Conservation (phyloP, 805 yeast species). For the Pichia californica region DNA sequence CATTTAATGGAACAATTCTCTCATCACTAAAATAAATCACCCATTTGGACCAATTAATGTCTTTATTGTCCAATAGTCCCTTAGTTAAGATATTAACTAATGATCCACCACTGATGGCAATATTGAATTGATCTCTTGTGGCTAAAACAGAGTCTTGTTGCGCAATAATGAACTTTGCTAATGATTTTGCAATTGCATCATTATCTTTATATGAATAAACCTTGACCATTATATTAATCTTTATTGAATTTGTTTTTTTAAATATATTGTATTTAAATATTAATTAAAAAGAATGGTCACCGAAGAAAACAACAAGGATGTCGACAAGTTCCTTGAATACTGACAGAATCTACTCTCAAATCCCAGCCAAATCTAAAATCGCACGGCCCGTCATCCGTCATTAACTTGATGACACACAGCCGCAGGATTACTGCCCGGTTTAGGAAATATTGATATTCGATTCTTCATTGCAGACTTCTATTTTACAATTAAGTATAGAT, state of each 20-base stretch:
- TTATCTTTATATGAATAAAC: slow-evolving; percentile 50
- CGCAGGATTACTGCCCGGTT: too few relatives aligned
- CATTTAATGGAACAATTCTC: slow-evolving; percentile 75
- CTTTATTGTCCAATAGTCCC: slow-evolving; percentile 57
- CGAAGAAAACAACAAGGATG: too few relatives aligned
- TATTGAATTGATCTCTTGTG: slow-evolving; percentile 42
- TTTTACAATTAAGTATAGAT: too few relatives aligned
- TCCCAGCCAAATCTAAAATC: too few relatives aligned
- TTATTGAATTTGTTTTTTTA: neutral
- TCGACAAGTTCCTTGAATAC: too few relatives aligned
- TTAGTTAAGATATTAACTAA: slow-evolving; percentile 64
- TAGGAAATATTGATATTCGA: too few relatives aligned
- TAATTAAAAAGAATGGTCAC: neutral
- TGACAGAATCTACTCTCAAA: too few relatives aligned
- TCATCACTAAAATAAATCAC: slow-evolving; percentile 85
- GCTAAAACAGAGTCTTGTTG: slow-evolving; percentile 57
- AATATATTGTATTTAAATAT: too few relatives aligned
- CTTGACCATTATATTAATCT: slow-evolving; percentile 16
- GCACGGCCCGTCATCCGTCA: too few relatives aligned
- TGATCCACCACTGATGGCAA: slow-evolving; percentile 91
- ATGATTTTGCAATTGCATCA: slow-evolving; percentile 44
- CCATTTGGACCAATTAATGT: slow-evolving; percentile 65
- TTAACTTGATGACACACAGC: too few relatives aligned
- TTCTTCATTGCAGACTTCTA: too few relatives aligned
- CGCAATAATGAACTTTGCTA: slow-evolving; percentile 56